Conservation (phyloP, 768 basidiomycete genomes). For the Mycena filopes region DNA sequence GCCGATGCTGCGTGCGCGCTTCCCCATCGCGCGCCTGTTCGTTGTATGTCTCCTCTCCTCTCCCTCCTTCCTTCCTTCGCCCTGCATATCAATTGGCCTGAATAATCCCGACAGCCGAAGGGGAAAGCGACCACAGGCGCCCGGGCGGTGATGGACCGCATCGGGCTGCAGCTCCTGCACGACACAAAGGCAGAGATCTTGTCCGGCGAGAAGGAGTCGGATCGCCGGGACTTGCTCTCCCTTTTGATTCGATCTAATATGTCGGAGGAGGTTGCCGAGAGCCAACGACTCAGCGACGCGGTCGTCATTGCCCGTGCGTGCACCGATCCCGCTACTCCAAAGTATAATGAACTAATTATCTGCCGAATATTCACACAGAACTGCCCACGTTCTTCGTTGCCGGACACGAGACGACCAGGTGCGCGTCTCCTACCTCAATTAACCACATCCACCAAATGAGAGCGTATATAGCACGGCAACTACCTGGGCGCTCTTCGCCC, state of each 20-base stretch:
- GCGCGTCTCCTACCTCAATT: background rate
- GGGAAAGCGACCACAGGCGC: conserved; percentile 16
- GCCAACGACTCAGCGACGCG: conserved; percentile 45
- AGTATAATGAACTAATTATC: background rate
- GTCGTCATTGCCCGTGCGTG: conserved; percentile 20
- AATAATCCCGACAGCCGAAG: background rate
- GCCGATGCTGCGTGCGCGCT: background rate
- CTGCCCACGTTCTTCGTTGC: conserved; percentile 47
- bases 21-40: background rate
- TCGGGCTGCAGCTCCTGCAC: conserved; percentile 4
- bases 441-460: no score
- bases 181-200: background rate
- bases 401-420: conserved; percentile 54
- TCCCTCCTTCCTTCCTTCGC: background rate
- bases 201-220: background rate
- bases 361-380: conserved; percentile 40
- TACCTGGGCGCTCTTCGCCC: conserved; percentile 57
- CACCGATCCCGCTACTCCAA: background rate
- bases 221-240: conserved; percentile 53
- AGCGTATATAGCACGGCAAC: conserved; percentile 36
- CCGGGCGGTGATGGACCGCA: conserved; percentile 30
- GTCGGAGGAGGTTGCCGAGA: conserved; percentile 49
- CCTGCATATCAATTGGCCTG: background rate
- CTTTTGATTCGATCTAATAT: conserved; percentile 60
- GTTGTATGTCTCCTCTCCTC: conserved; percentile 18